phyloP scores from a whole-genome alignment of 1,284 basidiomycete species.

The Phellopilus nigrolimitatus region DNA sequence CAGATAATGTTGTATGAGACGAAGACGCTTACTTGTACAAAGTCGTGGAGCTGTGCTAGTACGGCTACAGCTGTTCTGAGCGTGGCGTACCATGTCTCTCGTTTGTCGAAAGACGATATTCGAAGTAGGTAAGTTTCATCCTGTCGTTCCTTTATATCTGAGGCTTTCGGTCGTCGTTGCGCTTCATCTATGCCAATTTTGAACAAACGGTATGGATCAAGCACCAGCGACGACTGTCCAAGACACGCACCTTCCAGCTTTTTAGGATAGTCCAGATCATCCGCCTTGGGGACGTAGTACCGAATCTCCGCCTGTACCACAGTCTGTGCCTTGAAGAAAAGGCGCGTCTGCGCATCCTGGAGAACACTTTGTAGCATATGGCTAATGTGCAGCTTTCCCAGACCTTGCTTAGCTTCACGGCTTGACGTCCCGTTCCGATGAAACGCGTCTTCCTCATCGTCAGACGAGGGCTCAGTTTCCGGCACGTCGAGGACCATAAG shows the following conservation, averaged over 20 bases:
- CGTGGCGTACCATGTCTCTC: constrained; percentile 87
- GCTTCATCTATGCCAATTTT: constrained; percentile 32
- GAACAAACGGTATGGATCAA: constrained; percentile 10
- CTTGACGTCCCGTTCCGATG: constrained; percentile 39
- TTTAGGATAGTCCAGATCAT: constrained; percentile 83
- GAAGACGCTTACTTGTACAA: constrained; percentile 68
- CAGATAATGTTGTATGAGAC: no score
- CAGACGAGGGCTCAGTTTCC: constrained; percentile 32
- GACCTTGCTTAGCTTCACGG: constrained; percentile 32
- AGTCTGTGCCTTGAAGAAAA: constrained; percentile 92
- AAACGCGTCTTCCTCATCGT: constrained; percentile 35
- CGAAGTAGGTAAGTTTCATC: constrained; percentile 63
- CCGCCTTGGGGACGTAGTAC: constrained; percentile 70
- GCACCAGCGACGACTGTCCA: background rate
- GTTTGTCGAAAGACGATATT: constrained; percentile 65
- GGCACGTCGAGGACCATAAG: constrained; percentile 85
- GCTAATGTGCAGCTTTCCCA: constrained; percentile 59
- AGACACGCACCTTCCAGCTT: constrained; percentile 55
- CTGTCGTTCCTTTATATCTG: constrained; percentile 57
- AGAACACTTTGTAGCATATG: constrained; percentile 82
- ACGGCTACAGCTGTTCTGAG: constrained; percentile 84
- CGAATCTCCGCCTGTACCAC: constrained; percentile 84
- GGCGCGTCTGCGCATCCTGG: constrained; percentile 88
- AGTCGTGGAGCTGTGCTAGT: constrained; percentile 81
- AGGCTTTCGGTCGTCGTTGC: constrained; percentile 37